Base-by-base conservation (phyloP, 768 basidiomycete genomes). In the Auricularia cornea region DNA sequence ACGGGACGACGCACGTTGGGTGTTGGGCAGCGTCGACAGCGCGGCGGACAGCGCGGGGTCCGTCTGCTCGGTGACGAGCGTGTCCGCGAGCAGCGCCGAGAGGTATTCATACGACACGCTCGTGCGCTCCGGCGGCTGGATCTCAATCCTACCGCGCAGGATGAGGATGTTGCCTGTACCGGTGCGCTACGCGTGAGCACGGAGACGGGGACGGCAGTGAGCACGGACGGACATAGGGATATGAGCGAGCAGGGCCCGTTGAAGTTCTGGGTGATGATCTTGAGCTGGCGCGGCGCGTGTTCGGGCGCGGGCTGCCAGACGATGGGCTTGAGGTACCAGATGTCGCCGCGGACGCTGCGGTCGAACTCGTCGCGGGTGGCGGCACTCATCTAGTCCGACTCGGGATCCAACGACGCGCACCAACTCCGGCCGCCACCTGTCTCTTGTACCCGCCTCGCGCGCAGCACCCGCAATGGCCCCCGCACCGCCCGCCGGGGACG, bases 241-340 rank as follows among this genome's bases (percentile, higher is more conserved):
- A 95, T 92, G 67, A 95, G 90, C 0, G 91, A 93, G 70, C 93
- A 95, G 10, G 93, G 92, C 90, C 90, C 90, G 68, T 92, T 92
- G 69, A 84, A 89, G 69, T 91, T 91, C 74, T 92, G 90, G 0
- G 89, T 91, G 60, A 92, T 85, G 63, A 92, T 86, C 70, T 85
- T 85, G 67, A 81, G 70, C 2, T 69, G 71, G 51, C 75, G 72
- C 67, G 40, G 64, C 20, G 64, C 51, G 30, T n/a, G 38, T 2
- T 56, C 26, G n/a, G 62, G 59, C 20, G 62, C 52, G 3, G 48
- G 68, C 31, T 75, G 77, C 68, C 88, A 93, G 3, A 69, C 63
- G 57, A 91, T 83, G 30, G 79, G 72, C 72, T 92, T 92, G 72
- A 92, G 83, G 71, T 86, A 83, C 90, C 90, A 93, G 20, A 90